These are phyloP conservation scores for Lodderomyces jiufengensis DNA, from an alignment of 1,139 yeast genomes.

Conservation along the genomic window DNA sequence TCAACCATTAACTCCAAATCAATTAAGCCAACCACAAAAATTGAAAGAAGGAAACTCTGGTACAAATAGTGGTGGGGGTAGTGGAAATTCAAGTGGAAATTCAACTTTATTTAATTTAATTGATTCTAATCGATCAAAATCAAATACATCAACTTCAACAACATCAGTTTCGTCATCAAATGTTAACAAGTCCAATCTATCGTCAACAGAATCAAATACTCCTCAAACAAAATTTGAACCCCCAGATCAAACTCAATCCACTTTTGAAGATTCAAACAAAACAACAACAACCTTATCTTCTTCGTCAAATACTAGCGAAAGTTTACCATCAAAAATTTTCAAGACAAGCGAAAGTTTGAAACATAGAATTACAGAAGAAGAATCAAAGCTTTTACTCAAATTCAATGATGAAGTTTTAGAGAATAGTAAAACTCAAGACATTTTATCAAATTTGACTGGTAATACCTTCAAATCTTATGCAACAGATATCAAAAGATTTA, in stretches of 20 bases:
- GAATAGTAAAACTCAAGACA: slow-evolving; percentile 8
- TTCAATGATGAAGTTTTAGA: slow-evolving; percentile 14
- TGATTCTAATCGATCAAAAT: not conserved
- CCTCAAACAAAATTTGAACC: too few species aligned
- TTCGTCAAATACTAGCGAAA: not conserved
- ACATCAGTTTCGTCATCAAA: not conserved
- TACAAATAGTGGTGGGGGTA: slow-evolving; percentile 1
- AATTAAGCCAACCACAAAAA: not conserved
- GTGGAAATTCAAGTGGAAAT: not conserved
- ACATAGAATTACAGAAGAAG: slow-evolving; percentile 11
- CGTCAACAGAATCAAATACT: too few species aligned
- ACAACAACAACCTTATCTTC: slow-evolving; percentile 4
- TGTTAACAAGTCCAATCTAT: too few species aligned
- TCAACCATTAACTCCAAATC: too few species aligned
- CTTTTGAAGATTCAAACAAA: not conserved
- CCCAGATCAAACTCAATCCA: slow-evolving; percentile 1
- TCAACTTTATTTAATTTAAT: not conserved
- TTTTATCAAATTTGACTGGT: slow-evolving; percentile 11
- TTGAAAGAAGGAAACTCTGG: not conserved
- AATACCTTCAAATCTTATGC: slow-evolving; percentile 15
- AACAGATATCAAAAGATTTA: slow-evolving; percentile 14
- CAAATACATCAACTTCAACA: not conserved
- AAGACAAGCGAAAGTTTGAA: slow-evolving; percentile 12
- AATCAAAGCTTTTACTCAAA: slow-evolving; percentile 11
- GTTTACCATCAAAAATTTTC: slow-evolving; percentile 2